Evolutionary conservation across 306 rosid species (phyloP).

Genomic region (Oxytropis ochrocephala): DNA sequence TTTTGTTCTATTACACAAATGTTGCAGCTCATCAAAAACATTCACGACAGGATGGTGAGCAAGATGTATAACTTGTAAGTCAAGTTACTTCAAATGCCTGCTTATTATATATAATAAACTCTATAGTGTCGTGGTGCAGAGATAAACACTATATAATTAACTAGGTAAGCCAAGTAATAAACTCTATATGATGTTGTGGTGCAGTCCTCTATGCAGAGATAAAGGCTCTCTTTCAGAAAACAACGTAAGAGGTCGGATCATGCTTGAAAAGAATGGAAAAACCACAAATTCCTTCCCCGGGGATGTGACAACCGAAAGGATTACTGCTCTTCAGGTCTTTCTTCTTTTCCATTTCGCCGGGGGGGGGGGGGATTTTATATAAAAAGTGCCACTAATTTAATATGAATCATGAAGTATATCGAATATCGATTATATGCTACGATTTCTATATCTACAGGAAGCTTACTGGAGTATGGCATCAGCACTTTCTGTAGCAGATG

Average conservation of each 20-base stretch:
- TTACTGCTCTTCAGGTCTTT: conserved; percentile 74
- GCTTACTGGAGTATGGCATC: conserved; percentile 94
- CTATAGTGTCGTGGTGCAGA: neutral
- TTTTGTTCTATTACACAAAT: conserved; percentile 6
- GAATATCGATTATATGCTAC: conserved; percentile 12
- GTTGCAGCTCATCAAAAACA: conserved; percentile 76
- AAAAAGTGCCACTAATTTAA: neutral
- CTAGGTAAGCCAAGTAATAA: neutral
- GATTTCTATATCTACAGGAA: conserved; percentile 48
- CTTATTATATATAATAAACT: conserved; percentile 2
- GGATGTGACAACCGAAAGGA: conserved; percentile 63
- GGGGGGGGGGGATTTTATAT: neutral
- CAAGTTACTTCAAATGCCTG: neutral
- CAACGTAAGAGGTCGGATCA: conserved; percentile 39
- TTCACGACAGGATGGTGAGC: conserved; percentile 71
- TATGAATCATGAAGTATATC: conserved; percentile 11
- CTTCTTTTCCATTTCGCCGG: neutral
- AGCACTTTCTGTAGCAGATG: conserved; percentile 93
- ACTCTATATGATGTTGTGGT: conserved; percentile 28
- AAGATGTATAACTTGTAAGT: conserved; percentile 75
- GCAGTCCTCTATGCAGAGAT: conserved; percentile 51
- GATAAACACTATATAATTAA: neutral
- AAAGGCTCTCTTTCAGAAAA: conserved; percentile 40
- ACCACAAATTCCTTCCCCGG: conserved; percentile 60
- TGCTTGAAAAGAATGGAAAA: conserved; percentile 69